Evolutionary conservation across 2,329 filamentous ascomycete genomes (phyloP).

Genomic region (Aspergillus hiratsukae): DNA sequence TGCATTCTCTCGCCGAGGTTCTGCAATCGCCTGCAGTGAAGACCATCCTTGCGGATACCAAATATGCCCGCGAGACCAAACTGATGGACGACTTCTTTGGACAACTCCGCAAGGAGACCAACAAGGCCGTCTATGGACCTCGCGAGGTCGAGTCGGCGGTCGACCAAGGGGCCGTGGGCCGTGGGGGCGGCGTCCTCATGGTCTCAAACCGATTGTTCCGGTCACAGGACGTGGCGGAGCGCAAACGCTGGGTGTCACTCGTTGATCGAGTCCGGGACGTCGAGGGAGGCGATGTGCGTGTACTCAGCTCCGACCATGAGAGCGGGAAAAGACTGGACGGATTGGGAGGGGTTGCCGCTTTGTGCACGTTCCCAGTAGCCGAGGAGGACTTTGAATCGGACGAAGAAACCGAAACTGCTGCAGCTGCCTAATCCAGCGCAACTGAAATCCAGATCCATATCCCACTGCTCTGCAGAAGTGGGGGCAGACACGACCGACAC

Average conservation of each 20-base stretch:
- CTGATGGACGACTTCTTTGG: slow-evolving; percentile 81
- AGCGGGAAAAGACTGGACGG: slow-evolving; percentile 81
- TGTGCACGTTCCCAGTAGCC: slow-evolving; percentile 80
- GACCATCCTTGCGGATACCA: slow-evolving; percentile 74
- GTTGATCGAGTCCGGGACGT: slow-evolving; percentile 80
- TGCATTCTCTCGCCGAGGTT: slow-evolving; percentile 84
- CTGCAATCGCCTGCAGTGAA: slow-evolving; percentile 76
- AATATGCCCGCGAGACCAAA: slow-evolving; percentile 77
- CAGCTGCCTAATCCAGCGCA: no score
- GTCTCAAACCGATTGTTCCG: slow-evolving; percentile 87
- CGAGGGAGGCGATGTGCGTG: slow-evolving; percentile 78
- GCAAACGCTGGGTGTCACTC: slow-evolving; percentile 76
- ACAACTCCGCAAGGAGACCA: slow-evolving; percentile 76
- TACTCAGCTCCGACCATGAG: slow-evolving; percentile 92
- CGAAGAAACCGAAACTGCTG: slow-evolving; percentile 34
- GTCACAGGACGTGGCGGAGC: slow-evolving; percentile 68
- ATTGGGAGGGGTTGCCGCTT: slow-evolving; percentile 81
- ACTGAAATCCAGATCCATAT: background rate
- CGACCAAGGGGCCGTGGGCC: slow-evolving; percentile 79
- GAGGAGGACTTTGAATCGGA: slow-evolving; percentile 71
- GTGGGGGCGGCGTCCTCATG: slow-evolving; percentile 77
- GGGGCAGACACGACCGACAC: background rate
- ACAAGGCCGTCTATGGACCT: slow-evolving; percentile 84
- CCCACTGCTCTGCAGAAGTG: background rate
- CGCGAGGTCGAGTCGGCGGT: slow-evolving; percentile 78